phyloP scores from a whole-genome alignment of 345 rosid genomes.

The Schrenkiella parvula region DNA sequence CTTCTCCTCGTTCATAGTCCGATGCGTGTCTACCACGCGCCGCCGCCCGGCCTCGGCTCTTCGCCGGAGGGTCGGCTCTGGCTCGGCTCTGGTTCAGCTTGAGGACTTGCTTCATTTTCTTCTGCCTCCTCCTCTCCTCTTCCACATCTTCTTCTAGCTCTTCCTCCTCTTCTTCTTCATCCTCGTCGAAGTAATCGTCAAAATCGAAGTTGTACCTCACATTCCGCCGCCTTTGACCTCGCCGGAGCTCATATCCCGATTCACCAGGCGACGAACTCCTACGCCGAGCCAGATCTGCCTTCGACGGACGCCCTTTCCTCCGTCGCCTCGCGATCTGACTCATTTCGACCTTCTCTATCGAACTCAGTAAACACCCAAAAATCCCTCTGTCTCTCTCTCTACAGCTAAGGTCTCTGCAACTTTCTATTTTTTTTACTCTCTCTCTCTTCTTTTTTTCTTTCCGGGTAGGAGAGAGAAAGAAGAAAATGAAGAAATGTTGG shows the following conservation, averaged over 20 bases:
- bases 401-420: slow-evolving; percentile 37
- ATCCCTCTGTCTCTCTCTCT: slow-evolving; percentile 36
- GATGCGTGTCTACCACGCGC: slow-evolving; percentile 33
- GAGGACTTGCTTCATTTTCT: slow-evolving; percentile 71
- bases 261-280: slow-evolving; percentile 27
- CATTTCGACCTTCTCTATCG: slow-evolving; percentile 39
- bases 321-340: slow-evolving; percentile 88
- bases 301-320: slow-evolving; percentile 96
- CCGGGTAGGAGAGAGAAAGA: slow-evolving; percentile 34
- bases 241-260: slow-evolving; percentile 44
- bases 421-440: slow-evolving; percentile 15
- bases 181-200: slow-evolving; percentile 70
- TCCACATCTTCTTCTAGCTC: slow-evolving; percentile 44
- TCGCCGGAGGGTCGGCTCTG: slow-evolving; percentile 25
- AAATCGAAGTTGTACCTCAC: slow-evolving; percentile 73
- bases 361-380: slow-evolving; percentile 21
- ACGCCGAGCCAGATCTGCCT: slow-evolving; percentile 79
- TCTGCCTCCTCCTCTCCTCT: slow-evolving; percentile 62
- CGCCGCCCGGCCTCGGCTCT: slow-evolving; percentile 11
- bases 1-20: slow-evolving; percentile 35
- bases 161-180: slow-evolving; percentile 43
- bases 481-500: slow-evolving; percentile 11
- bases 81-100: slow-evolving; percentile 58
- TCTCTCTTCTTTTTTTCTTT: slow-evolving; percentile 20
- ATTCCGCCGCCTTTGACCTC: slow-evolving; percentile 75